These are phyloP conservation scores for Zoysia japonica DNA, from an alignment of 176 grass and related monocot species.

Conservation along the genomic window DNA sequence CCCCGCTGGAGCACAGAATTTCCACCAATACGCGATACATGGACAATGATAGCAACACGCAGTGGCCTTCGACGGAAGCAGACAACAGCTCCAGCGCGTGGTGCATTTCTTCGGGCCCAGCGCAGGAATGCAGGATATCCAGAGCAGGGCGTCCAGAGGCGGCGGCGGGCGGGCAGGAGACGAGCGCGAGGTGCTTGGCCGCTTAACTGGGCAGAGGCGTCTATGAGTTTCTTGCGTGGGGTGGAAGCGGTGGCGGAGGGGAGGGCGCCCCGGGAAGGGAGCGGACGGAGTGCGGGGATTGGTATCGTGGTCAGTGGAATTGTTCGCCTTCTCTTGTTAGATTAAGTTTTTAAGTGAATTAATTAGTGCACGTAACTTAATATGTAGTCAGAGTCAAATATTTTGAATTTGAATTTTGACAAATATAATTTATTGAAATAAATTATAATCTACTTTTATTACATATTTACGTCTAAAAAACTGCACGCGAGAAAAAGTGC, in stretches of 20 bases:
- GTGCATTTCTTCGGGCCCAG: constrained; percentile 25
- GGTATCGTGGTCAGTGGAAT: no score
- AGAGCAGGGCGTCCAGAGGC: constrained; percentile 63
- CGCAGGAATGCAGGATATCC: constrained; percentile 30
- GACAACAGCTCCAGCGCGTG: constrained; percentile 51
- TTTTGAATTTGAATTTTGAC: no score
- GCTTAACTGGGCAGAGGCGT: constrained; percentile 42
- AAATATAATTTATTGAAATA: no score
- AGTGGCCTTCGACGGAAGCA: constrained; percentile 37
- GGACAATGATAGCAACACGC: constrained; percentile 24
- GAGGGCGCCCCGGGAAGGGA: no score
- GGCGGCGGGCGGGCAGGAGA: constrained; percentile 3
- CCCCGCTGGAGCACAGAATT: constrained; percentile 37
- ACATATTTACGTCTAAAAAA: no score
- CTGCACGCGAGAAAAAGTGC: no score
- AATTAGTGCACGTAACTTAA: no score
- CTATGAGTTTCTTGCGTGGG: constrained; percentile 39
- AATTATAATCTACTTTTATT: no score
- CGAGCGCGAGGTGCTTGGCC: constrained; percentile 25
- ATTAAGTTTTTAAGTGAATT: no score
- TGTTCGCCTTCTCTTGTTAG: no score
- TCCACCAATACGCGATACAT: constrained; percentile 42
- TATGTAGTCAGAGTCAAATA: no score
- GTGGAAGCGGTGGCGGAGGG: not conserved
- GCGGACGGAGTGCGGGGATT: no score